Percentiles rank a stretch among this genome's conserved stretches.
Evolutionary conservation across 2,329 filamentous ascomycete genomes (phyloP).

Genomic region (Neofusicoccum kwambonambiense): DNA sequence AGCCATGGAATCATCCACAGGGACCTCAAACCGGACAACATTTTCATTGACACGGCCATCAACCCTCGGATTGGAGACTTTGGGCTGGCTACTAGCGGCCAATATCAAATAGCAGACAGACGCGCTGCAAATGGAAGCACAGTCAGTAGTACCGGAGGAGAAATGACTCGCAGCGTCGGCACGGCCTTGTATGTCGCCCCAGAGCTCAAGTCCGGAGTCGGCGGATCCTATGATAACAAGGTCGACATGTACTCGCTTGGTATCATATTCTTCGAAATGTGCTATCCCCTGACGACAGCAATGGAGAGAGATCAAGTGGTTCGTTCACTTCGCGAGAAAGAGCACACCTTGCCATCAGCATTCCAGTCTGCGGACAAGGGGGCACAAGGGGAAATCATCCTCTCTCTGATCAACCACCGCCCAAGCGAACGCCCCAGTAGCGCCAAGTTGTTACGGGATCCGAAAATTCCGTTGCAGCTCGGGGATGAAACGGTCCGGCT

Average conservation of each 20-base stretch:
- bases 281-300: constrained; percentile 58
- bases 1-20: constrained; percentile 89
- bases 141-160: constrained; percentile 40
- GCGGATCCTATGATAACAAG: constrained; percentile 82
- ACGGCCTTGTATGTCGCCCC: constrained; percentile 93
- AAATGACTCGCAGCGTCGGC: constrained; percentile 69
- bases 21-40: constrained; percentile 94
- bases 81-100: constrained; percentile 85
- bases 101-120: constrained; percentile 63
- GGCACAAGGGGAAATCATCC: constrained; percentile 72
- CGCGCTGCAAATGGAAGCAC: constrained; percentile 32
- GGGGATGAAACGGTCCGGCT: constrained; percentile 88
- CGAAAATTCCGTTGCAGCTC: constrained; percentile 84
- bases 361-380: constrained; percentile 69
- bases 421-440: constrained; percentile 81
- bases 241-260: constrained; percentile 99
- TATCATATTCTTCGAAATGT: constrained; percentile 99
- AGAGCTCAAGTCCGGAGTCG: constrained; percentile 75
- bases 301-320: constrained; percentile 68
- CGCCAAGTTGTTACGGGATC: constrained; percentile 76
- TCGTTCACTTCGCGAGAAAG: constrained; percentile 64
- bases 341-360: constrained; percentile 68
- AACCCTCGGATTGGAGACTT: constrained; percentile 98
- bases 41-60: constrained; percentile 88
- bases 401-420: constrained; percentile 76